A percentile compares a stretch with the other conserved stretches of the same genome.
phyloP scores from a whole-genome alignment of 352 stramenopile genomes.

The Phytophthora ohioensis region DNA sequence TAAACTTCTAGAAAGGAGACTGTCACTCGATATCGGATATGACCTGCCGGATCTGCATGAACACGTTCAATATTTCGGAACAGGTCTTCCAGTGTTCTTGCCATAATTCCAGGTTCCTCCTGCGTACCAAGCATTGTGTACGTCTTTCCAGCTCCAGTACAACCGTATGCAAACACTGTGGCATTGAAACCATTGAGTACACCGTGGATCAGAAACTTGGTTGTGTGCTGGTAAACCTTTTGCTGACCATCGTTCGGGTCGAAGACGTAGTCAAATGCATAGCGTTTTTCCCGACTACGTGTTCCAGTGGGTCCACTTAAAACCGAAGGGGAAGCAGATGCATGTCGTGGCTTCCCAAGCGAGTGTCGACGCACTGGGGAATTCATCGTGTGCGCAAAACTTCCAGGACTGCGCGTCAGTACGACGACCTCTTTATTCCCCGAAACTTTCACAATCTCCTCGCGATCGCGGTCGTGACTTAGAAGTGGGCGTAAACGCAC shows the following conservation, averaged over 20 bases:
- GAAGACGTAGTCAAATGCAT: conserved; percentile 93
- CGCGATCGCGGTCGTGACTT: conserved; percentile 72
- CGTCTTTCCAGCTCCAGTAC: conserved; percentile 91
- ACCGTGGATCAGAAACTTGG: conserved; percentile 89
- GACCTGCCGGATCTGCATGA: conserved; percentile 21
- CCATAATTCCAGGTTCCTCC: conserved; percentile 90
- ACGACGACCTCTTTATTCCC: conserved; percentile 89
- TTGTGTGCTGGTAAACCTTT: conserved; percentile 88
- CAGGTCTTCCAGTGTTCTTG: conserved; percentile 84
- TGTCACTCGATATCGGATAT: conserved; percentile 57
- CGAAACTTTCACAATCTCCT: conserved; percentile 86
- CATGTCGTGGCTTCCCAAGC: conserved; percentile 47
- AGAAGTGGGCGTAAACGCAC: conserved; percentile 88
- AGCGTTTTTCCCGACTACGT: conserved; percentile 80
- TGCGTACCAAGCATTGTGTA: conserved; percentile 92
- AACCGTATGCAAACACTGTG: conserved; percentile 93
- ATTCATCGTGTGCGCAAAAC: conserved; percentile 2
- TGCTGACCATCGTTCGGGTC: conserved; percentile 70
- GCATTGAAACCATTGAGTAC: conserved; percentile 92
- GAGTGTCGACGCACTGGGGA: conserved; percentile 31
- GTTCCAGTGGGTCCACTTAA: conserved; percentile 4
- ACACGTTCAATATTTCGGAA: conserved; percentile 77
- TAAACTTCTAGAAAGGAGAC: conserved; percentile 94
- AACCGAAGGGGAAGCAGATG: conserved; percentile 35
- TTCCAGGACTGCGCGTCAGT: conserved; percentile 51